Base-by-base conservation (phyloP, 1,284 basidiomycete genomes). In the Naganishia albida region DNA sequence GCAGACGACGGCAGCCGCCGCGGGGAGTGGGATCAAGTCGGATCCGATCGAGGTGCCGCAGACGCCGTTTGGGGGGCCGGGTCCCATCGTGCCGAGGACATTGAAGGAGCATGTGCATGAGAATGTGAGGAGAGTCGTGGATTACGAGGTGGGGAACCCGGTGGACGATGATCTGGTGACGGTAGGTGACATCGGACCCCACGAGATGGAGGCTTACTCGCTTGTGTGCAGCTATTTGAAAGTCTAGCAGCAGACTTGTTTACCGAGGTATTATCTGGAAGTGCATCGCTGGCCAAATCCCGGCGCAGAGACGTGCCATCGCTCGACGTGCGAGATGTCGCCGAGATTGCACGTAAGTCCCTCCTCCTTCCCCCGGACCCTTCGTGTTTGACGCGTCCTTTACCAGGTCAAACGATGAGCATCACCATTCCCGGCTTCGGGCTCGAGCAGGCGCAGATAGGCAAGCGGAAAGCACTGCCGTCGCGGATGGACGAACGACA, bases 371-470 rank as follows among this genome's bases (percentile, higher is more conserved):
- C 2, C 38, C 28, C 13, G 7, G 23, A 13, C 6, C 30, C 28
- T 25, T 34, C 15, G 30, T 26, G 26, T 13, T 23, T 8, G 4
- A 51, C 49, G 16, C 18, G 2, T 7, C 2, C 18, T 48, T 20
- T 7, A 20, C 20, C 34, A 60, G 57, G 57, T 26, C 57, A 60
- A 50, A 46, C 57, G 13, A 49, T 60, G 10, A 46, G 57, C 38
- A 46, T 60, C 34, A 60, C 57, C 16, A 60, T 60, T 40, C 57
- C 57, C 7, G 57, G 57, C 39, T 60, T 50, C 46, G 57, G 57
- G 2, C 57, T 60, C 15, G 57, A 60, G 57, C 57, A 60, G 48
- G 28, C 57, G 8, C 43, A 34, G 57, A 60, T 60, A 10, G 57
- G 57, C 25, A 60, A 60, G 57, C n/a, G 57, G 49, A 60, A 60